Base-by-base conservation (phyloP, 805 yeast genomes). In the Komagataella pseudopastoris region DNA sequence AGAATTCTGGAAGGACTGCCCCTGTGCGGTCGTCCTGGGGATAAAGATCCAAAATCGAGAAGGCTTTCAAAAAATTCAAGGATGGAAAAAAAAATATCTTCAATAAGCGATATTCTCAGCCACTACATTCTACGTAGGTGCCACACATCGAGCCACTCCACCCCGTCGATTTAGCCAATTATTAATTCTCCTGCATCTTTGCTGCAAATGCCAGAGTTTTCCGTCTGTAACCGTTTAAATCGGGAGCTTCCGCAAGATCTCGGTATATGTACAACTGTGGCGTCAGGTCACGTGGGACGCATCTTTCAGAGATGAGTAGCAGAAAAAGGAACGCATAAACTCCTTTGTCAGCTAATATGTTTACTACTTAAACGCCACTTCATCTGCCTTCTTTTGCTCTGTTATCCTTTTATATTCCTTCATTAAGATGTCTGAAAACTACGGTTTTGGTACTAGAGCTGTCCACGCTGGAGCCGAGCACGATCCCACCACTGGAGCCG, bases 401-500 rank as follows among this genome's bases (percentile, higher is more conserved):
- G 44, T 46, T 49, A 43, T 51, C 47, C 52, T 51, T 24, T 49
- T 10, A 17, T 55, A 66, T 16, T 10, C 58, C 8, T 8, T 45
- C 4, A 51, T 58, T 58, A 65, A 62, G 51, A 51, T 51, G 53
- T 56, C 52, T 20, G 39, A 30, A 30, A 30, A 30, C 39, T 30
- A 30, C 39, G 75, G 74, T 14, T 87, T 87, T 63, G 90, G 85
- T 53, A 88, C 96, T 51, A 75, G 74, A 61, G 95, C 96, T 52
- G 84, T 87, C 59, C 96, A 87, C 68, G 85, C 85, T 30, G 96
- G 96, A 56, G 76, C 89, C 16, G 75, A 73, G 46, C 80, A 80
- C 56, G 88, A 83, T 60, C 77, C 82, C 47, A 64, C 66, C 56
- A 87, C 93, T 53, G 96, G 96, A 54, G 93, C 95, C 23, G 96